These are phyloP conservation scores for Paraconiothyrium brasiliense DNA, from an alignment of 2,329 filamentous ascomycete species.

Conservation along the genomic window DNA sequence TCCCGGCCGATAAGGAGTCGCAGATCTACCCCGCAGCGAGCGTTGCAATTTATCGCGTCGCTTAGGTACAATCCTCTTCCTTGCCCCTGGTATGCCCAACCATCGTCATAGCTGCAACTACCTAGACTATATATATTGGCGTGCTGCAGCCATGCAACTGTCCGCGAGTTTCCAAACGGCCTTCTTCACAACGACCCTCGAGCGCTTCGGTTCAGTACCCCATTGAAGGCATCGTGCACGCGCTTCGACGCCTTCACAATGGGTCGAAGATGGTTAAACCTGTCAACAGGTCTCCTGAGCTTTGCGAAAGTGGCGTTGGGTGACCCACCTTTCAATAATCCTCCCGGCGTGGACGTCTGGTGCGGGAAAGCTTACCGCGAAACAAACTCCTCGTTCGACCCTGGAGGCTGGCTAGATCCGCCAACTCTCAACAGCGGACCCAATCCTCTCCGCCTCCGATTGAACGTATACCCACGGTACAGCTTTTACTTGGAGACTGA, in stretches of 20 bases:
- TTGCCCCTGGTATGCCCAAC: background rate
- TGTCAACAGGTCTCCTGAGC: background rate
- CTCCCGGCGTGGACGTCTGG: constrained; percentile 55
- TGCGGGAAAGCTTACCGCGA: constrained; percentile 60
- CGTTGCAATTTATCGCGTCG: constrained; percentile 10
- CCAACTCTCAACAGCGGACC: constrained; percentile 39
- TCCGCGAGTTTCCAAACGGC: background rate
- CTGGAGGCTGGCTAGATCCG: constrained; percentile 57
- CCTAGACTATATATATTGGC: background rate
- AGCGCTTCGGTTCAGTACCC: background rate
- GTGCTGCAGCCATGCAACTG: background rate
- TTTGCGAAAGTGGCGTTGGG: background rate
- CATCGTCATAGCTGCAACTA: background rate
- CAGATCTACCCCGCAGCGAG: constrained; percentile 13
- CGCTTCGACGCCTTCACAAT: background rate
- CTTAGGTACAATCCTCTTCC: constrained; percentile 1
- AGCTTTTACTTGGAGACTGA: constrained; percentile 58
- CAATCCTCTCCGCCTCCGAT: constrained; percentile 42
- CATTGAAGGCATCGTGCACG: background rate
- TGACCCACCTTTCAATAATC: constrained; percentile 14
- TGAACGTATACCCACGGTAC: constrained; percentile 55
- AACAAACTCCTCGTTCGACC: constrained; percentile 57
- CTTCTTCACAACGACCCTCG: background rate
- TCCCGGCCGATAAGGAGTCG: constrained; percentile 4
- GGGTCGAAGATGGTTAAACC: background rate